Evolutionary conservation across 23 red algal genomes (phyloP), one percentile per base, ranked within the genome.

Genomic region (Gracilariopsis chorda): DNA sequence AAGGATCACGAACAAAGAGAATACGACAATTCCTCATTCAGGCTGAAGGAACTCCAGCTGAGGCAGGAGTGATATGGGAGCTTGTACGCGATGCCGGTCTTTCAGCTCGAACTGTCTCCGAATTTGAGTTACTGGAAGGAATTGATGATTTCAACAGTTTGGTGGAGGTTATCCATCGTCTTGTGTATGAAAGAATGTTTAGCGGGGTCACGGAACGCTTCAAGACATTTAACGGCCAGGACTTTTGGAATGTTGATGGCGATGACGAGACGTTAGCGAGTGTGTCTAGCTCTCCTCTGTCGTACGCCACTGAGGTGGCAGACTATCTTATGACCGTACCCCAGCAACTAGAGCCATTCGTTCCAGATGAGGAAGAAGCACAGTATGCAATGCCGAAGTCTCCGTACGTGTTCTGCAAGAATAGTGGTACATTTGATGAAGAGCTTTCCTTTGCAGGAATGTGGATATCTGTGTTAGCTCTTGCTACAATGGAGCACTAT

Each of bases 301-400:
- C 74, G 1, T 95, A 95, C 65, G 93, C 93, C 24, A 91, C 93
- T 7, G 93, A 95, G 36, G 78, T 95, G 21, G 93, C 82, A 7
- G 93, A 95, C 36, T 89, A 85, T 33, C 53, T 95, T 32, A 91
- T 95, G 93, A 85, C 81, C 40, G 83, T 95, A 44, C 93, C 93
- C 7, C 93, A 95, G 61, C 93, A 95, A 47, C 57, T 95, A 19
- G 93, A 95, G 72, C 93, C 93, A 43, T 95, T 77, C 46, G 76
- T 95, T 23, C 93, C 93, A n/a, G 93, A 95, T 42, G 86, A 82
- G 25, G 84, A 89, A 60, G 93, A 95, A 25, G 70, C 82, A 27
- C 51, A 49, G 68, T 86, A 64, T 53, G 78, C 91, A 13, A 78
- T 57, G 42, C 91, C 91, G 8, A 48, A 48, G 11, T 85, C 91